phyloP scores from a whole-genome alignment of 257 asterid genomes.

The Jasminum sambac region DNA sequence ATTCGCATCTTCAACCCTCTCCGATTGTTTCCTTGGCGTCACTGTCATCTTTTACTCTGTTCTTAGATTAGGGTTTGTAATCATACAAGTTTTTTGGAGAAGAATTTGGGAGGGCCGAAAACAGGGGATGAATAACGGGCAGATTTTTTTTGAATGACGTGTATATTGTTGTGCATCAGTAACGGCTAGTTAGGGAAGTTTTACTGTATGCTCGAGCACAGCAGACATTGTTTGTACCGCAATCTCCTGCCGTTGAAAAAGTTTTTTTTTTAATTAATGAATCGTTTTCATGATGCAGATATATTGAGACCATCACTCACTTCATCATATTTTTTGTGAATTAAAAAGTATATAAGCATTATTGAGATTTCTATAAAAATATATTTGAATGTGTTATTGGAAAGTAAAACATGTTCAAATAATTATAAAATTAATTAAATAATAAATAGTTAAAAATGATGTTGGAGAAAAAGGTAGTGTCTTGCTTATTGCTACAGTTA shows the following conservation, averaged over 20 bases:
- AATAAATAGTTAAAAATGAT: no score
- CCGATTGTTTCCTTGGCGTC: conserved; percentile 26
- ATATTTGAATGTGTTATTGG: no score
- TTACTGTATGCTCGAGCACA: conserved; percentile 13
- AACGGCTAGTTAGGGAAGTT: conserved; percentile 35
- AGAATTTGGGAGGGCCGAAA: background rate
- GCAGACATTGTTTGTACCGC: conserved; percentile 12
- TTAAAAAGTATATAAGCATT: no score
- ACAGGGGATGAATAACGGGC: conserved; percentile 29
- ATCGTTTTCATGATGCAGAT: no score
- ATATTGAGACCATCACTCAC: no score
- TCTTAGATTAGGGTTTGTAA: background rate
- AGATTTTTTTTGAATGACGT: conserved; percentile 4
- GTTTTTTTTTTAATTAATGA: background rate
- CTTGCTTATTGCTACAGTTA: no score
- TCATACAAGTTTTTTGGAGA: background rate
- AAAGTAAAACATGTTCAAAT: no score
- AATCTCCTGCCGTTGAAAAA: background rate
- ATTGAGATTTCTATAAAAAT: no score
- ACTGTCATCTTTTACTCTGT: conserved; percentile 16
- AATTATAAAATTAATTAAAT: no score
- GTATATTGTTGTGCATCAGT: conserved; percentile 16
- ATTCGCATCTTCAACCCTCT: conserved; percentile 31
- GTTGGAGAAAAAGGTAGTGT: no score
- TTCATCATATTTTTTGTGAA: no score